phyloP scores from a whole-genome alignment of 1,284 basidiomycete species.

The Mycena citricolor region DNA sequence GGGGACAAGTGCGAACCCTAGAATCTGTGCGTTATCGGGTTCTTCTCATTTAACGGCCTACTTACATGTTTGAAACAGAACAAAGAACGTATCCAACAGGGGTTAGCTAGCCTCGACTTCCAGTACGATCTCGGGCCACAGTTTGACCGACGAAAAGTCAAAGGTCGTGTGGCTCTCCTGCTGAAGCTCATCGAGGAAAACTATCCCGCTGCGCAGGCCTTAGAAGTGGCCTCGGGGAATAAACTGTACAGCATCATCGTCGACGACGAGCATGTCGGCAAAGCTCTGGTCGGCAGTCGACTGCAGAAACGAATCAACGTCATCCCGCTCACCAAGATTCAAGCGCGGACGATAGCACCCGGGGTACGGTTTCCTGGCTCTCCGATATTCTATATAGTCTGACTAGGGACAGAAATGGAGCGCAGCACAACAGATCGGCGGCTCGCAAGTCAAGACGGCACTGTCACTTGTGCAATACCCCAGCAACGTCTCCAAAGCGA shows the following conservation, averaged over 20 bases:
- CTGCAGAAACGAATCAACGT: constrained; percentile 92
- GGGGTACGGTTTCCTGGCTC: constrained; percentile 44
- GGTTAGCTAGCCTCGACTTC: constrained; percentile 80
- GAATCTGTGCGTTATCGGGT: constrained; percentile 56
- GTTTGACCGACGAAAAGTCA: constrained; percentile 88
- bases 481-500: constrained; percentile 84
- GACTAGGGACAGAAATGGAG: constrained; percentile 68
- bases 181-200: constrained; percentile 73
- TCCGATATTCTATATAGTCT: constrained; percentile 4
- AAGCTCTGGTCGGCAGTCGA: constrained; percentile 77
- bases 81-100: constrained; percentile 71
- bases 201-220: constrained; percentile 81
- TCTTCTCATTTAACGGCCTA: background rate
- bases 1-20: constrained; percentile 56
- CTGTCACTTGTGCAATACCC: constrained; percentile 86
- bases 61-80: constrained; percentile 44
- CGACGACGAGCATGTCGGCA: constrained; percentile 86
- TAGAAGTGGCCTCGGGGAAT: constrained; percentile 91
- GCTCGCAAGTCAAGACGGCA: constrained; percentile 83
- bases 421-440: constrained; percentile 75
- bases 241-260: constrained; percentile 96
- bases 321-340: constrained; percentile 94
- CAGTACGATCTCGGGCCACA: constrained; percentile 79
- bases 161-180: constrained; percentile 90
- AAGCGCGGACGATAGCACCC: constrained; percentile 62